Evolutionary conservation across 2,329 filamentous ascomycete genomes (phyloP).

Genomic region (Elsinoe perseae): DNA sequence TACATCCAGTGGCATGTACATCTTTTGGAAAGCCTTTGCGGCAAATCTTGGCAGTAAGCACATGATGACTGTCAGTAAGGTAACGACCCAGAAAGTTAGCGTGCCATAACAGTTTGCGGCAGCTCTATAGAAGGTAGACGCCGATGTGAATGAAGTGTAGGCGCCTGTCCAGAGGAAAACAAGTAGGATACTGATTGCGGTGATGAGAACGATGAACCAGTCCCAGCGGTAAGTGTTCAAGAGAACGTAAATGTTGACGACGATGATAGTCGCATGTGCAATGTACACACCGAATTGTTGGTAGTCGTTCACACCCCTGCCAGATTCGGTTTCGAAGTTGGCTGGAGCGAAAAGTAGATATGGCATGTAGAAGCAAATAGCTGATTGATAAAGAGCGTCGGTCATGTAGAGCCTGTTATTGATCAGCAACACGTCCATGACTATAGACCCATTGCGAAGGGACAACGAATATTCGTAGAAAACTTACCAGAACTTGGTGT

Average conservation of each 20-base stretch:
- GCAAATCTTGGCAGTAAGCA: conserved; percentile 82
- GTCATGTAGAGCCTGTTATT: conserved; percentile 65
- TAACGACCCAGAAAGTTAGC: conserved; percentile 78
- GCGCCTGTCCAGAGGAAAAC: conserved; percentile 95
- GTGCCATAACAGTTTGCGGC: conserved; percentile 72
- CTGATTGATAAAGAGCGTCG: conserved; percentile 89
- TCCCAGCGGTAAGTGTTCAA: conserved; percentile 98
- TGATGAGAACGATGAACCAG: conserved; percentile 83
- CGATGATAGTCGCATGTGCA: conserved; percentile 72
- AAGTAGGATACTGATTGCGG: conserved; percentile 72
- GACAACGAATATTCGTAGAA: not conserved
- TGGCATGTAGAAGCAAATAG: conserved; percentile 87
- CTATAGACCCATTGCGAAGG: no score
- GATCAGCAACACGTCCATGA: conserved; percentile 5
- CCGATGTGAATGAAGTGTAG: conserved; percentile 57
- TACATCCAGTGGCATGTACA: conserved; percentile 84
- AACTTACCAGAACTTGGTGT: conserved; percentile 86
- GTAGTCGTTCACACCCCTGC: conserved; percentile 69
- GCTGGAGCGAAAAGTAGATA: conserved; percentile 69
- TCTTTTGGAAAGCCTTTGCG: conserved; percentile 83
- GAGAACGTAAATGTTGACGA: conserved; percentile 89
- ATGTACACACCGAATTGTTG: conserved; percentile 81
- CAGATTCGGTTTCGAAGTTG: conserved; percentile 62
- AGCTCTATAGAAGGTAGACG: conserved; percentile 65
- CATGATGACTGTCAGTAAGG: conserved; percentile 69